Conservation (phyloP, 139 green algal genomes). For the Gonium pectorale region DNA sequence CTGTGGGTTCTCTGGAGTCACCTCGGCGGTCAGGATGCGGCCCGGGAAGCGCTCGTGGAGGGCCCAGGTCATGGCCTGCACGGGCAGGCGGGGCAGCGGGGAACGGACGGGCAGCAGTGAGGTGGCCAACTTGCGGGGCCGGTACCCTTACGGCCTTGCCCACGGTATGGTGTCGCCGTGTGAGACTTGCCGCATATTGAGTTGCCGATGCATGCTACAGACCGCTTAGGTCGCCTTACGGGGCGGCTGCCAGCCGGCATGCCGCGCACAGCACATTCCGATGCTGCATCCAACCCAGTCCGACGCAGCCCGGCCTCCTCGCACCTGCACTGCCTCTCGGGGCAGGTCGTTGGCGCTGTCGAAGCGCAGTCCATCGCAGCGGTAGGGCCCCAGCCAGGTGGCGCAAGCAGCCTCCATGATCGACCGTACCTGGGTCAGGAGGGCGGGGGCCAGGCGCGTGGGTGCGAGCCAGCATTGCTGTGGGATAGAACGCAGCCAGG, state of each 20-base stretch:
- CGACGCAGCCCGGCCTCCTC: no score
- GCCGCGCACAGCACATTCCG: no score
- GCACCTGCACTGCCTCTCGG: constrained; percentile 59
- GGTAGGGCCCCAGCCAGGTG: constrained; percentile 60
- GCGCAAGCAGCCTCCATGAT: constrained; percentile 53
- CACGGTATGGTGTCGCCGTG: no score
- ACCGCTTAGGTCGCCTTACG: no score
- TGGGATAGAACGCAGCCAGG: no score
- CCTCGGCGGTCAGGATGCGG: constrained; percentile 73
- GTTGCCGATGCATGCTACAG: no score
- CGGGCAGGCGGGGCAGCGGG: background rate
- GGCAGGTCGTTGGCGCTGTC: constrained; percentile 79
- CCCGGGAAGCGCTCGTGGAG: constrained; percentile 63
- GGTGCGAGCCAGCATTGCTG: no score
- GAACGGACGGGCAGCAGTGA: background rate
- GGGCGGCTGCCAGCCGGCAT: no score
- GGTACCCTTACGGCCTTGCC: no score
- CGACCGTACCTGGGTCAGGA: constrained; percentile 39
- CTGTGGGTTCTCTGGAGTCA: constrained; percentile 70
- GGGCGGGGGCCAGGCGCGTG: background rate
- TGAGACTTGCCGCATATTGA: no score
- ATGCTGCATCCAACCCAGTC: no score
- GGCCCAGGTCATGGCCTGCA: constrained; percentile 63
- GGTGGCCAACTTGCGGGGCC: no score
- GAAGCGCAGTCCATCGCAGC: constrained; percentile 76